Evolutionary conservation across 2,329 filamentous ascomycete genomes (phyloP), one percentile per base, ranked within the genome.

Genomic region (Coniochaeta sp.): DNA sequence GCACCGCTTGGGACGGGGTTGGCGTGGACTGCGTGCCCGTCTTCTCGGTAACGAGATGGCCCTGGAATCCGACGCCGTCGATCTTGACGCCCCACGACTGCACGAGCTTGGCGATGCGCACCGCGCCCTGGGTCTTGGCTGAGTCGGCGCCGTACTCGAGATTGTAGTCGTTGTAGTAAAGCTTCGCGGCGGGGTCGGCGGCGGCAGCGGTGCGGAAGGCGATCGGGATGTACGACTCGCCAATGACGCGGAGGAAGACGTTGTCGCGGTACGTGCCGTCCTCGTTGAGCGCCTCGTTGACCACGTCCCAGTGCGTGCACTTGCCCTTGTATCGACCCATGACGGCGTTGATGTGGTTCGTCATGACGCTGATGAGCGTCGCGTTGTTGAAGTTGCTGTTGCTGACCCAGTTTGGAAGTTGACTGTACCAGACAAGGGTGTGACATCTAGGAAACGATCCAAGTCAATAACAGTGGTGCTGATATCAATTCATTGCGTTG

Each of bases 201-300:
- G 75, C 75, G 22, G 75, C 74, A 0, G 79, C 76, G 14, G 79
- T 74, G 2, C 70, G 68, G 69, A 84, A 83, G 3, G 81, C 79
- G 57, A 79, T 75, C 19, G 75, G 72, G 59, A 84, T 76, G 67
- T 81, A 84, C 3, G 72, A 70, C 19, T 75, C 72, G n/a, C 81
- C 81, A 8, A 83, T 74, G 34, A 75, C 73, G 36, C 75, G 68
- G 65, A 77, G 74, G 71, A 79, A 84, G 55, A 81, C 73, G 58
- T 69, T 72, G 55, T 74, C 66, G 50, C 79, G 73, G 66, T 73
- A 77, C 2, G 74, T 78, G 7, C 79, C 79, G 62, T 79, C 76
- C 58, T 83, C 80, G 58, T 81, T 78, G 62, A 81, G 72, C 7
- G 76, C 67, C 69, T 84, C 80, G 62, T 83, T 84, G 12, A 82